Evolutionary conservation across 164 flowering plant genomes (phyloP).

Genomic region (Umbilicus rupestris): DNA sequence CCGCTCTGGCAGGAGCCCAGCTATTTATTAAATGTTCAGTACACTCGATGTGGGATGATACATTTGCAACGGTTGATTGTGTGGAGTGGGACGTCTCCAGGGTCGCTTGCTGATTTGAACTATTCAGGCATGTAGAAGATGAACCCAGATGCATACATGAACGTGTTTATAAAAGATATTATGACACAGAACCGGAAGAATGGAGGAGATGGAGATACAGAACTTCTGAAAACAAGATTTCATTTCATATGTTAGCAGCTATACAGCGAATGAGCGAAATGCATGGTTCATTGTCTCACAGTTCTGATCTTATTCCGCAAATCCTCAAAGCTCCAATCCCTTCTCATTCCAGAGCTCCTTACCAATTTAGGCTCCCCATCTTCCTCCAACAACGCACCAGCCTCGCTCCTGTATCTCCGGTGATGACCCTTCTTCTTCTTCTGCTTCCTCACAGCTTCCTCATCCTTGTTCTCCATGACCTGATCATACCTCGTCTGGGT

Average conservation of each 20-base stretch:
- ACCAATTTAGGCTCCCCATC: slow-evolving; percentile 36
- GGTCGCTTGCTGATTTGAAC: no score
- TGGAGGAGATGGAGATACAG: no score
- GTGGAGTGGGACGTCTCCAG: no score
- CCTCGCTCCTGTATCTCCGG: slow-evolving; percentile 17
- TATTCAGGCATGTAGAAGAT: no score
- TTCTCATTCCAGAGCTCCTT: slow-evolving; percentile 63
- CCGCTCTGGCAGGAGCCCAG: no score
- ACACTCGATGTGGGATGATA: no score
- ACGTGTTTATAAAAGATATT: no score
- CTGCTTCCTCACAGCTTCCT: not conserved
- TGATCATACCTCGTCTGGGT: slow-evolving; percentile 17
- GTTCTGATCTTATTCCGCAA: slow-evolving; percentile 14
- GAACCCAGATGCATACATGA: no score
- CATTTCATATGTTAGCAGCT: not conserved
- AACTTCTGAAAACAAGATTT: not conserved
- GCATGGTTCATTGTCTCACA: not conserved
- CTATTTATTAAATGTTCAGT: no score
- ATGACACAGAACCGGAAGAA: no score
- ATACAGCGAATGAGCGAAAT: not conserved
- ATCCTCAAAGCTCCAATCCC: slow-evolving; percentile 89
- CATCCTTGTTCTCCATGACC: slow-evolving; percentile 5
- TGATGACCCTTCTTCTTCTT: slow-evolving; percentile 18
- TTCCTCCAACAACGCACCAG: not conserved
- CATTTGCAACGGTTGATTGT: no score